A percentile compares a stretch with the other conserved stretches of the same genome.
phyloP scores from a whole-genome alignment of 2,329 filamentous ascomycete genomes.

The Aspergillus neoniger region DNA sequence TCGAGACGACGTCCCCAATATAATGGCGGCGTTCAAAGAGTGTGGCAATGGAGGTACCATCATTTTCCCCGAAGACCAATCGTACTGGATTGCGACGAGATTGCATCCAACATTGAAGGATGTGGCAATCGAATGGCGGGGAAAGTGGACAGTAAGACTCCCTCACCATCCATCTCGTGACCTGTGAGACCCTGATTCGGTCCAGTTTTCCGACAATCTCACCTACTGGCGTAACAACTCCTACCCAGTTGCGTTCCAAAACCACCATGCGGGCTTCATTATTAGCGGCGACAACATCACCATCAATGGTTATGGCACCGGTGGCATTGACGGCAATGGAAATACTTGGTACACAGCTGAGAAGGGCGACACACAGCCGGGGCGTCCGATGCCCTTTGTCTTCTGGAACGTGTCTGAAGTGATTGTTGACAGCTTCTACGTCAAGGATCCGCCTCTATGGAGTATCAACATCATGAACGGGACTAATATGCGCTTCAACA shows the following conservation, averaged over 20 bases:
- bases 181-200: background rate
- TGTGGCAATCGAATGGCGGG: constrained; percentile 56
- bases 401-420: constrained; percentile 61
- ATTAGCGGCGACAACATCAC: constrained; percentile 53
- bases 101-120: constrained; percentile 54
- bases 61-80: constrained; percentile 53
- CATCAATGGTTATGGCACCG: constrained; percentile 55
- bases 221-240: constrained; percentile 57
- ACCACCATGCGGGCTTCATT: constrained; percentile 57
- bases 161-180: background rate
- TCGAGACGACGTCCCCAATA: constrained; percentile 44
- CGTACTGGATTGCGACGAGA: constrained; percentile 54
- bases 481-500: constrained; percentile 54
- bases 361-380: constrained; percentile 48
- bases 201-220: constrained; percentile 53
- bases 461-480: constrained; percentile 60
- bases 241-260: constrained; percentile 57
- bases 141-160: constrained; percentile 50
- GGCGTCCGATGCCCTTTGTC: constrained; percentile 60
- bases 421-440: constrained; percentile 54
- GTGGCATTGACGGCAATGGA: constrained; percentile 58
- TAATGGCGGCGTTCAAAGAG: constrained; percentile 43
- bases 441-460: constrained; percentile 57
- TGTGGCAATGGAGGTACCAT: constrained; percentile 49
- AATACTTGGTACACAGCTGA: constrained; percentile 58